phyloP scores from a whole-genome alignment of 768 basidiomycete species.

The Lactifluus volemus region DNA sequence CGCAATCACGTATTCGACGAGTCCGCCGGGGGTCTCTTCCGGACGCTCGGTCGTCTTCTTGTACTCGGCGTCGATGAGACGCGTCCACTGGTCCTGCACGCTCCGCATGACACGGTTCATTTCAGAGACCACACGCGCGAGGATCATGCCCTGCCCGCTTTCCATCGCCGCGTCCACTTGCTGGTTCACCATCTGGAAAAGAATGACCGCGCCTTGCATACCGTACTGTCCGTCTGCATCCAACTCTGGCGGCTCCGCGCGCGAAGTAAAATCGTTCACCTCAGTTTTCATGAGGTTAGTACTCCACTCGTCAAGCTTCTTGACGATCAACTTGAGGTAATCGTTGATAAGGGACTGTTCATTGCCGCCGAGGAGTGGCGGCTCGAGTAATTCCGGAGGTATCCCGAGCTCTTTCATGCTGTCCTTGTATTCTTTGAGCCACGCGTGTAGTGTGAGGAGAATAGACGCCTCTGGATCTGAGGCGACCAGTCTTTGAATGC shows the following conservation, averaged over 20 bases:
- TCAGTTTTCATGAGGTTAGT: conserved; percentile 90
- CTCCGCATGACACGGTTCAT: conserved; percentile 81
- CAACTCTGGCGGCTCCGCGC: conserved; percentile 80
- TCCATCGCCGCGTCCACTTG: conserved; percentile 93
- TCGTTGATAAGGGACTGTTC: conserved; percentile 92
- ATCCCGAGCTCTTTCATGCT: conserved; percentile 93
- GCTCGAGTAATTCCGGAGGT: conserved; percentile 71
- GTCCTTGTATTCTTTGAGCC: conserved; percentile 93
- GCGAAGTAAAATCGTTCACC: conserved; percentile 69
- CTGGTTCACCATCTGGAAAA: conserved; percentile 98
- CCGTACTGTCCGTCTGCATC: conserved; percentile 87
- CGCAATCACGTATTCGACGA: conserved; percentile 94
- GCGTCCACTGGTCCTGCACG: conserved; percentile 83
- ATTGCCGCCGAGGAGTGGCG: conserved; percentile 89
- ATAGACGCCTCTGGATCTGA: conserved; percentile 83
- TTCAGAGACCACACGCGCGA: conserved; percentile 85
- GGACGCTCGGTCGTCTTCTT: conserved; percentile 84
- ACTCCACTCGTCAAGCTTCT: conserved; percentile 96
- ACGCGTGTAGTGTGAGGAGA: conserved; percentile 78
- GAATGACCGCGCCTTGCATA: conserved; percentile 81
- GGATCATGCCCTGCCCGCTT: conserved; percentile 89
- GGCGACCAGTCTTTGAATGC: conserved; percentile 59
- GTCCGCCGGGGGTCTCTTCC: conserved; percentile 76
- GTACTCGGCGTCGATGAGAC: conserved; percentile 72
- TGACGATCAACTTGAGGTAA: conserved; percentile 87